Base-by-base conservation (phyloP, 2,329 filamentous ascomycete genomes). In the Pseudocercospora vitis region DNA sequence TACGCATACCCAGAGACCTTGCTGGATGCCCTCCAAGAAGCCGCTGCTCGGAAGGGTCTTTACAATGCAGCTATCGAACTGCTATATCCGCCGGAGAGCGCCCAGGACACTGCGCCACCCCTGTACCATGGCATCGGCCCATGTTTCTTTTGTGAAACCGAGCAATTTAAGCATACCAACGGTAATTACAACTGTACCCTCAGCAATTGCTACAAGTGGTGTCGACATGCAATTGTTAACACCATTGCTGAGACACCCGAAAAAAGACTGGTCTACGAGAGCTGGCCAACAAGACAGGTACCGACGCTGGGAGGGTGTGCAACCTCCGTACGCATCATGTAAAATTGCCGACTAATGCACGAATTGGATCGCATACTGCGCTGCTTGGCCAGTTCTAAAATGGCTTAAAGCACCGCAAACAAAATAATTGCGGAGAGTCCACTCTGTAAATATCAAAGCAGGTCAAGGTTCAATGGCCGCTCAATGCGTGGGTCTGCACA, bases 381-480 rank as follows among this genome's bases (percentile, higher is more conserved):
- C 24, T 56, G 50, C 33, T 39, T 52, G 21, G 44, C 32, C 26
- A 18, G 48, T 7, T 50, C 52, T 19, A 42, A 48, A n/a, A 56
- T 56, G 53, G 35, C 48, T 14, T n/a, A 12, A 4, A 48, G 52
- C 21, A 40, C 29, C 14, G 19, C 37, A 24, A 18, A 48, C 24
- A 37, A 29, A 21, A 48, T 32, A 53, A 48, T 53, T 45, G 54
- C 50, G 54, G 33, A 48, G 53, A 24, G 45, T 50, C 16, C 48
- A 57, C 26, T 48, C 52, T n/a, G 48, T 55, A 26, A 57, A 55
- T 28, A 40, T 42, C 47, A 57, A 57, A 45, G 52, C 37, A 31
- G 55, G 52, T 7, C 51, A 55, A 21, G 55, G 42, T 8, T 57
- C 55, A 47, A 55, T 57, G 55, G 55, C 55, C 11, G 55, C 55